Conservation (phyloP, 805 yeast genomes). For the Kodamaea sagamina region DNA sequence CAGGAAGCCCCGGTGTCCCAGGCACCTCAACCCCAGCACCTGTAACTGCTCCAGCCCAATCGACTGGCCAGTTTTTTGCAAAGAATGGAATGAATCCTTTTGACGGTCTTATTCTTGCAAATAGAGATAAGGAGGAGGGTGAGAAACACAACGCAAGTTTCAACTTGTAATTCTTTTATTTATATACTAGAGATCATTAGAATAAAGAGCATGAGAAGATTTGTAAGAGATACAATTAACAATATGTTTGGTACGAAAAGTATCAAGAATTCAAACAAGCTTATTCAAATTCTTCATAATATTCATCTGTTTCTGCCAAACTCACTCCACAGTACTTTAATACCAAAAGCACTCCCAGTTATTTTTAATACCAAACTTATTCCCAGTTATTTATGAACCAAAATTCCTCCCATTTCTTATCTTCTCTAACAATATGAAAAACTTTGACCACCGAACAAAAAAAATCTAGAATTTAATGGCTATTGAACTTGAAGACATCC, state of each 20-base stretch:
- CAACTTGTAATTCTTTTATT: not conserved
- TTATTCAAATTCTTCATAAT: no score
- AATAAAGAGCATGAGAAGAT: constrained; percentile 11
- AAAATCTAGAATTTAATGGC: constrained; percentile 24
- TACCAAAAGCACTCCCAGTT: no score
- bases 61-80: constrained; percentile 36
- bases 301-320: no score
- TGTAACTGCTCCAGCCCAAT: constrained; percentile 31
- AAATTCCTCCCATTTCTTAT: no score
- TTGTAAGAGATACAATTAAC: no score
- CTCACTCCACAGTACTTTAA: no score
- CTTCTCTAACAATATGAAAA: constrained; percentile 7
- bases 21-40: constrained; percentile 14
- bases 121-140: constrained; percentile 11
- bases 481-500: constrained; percentile 47
- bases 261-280: no score
- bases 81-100: constrained; percentile 41
- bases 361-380: no score
- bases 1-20: constrained; percentile 20
- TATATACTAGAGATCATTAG: not conserved
- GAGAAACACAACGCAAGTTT: constrained; percentile 2
- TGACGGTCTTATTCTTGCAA: constrained; percentile 39
- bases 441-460: not conserved
- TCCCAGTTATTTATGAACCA: no score
- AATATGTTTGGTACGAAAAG: no score